Conservation (phyloP, 202 grass and related monocot species). For the Saccharum hybrid region DNA sequence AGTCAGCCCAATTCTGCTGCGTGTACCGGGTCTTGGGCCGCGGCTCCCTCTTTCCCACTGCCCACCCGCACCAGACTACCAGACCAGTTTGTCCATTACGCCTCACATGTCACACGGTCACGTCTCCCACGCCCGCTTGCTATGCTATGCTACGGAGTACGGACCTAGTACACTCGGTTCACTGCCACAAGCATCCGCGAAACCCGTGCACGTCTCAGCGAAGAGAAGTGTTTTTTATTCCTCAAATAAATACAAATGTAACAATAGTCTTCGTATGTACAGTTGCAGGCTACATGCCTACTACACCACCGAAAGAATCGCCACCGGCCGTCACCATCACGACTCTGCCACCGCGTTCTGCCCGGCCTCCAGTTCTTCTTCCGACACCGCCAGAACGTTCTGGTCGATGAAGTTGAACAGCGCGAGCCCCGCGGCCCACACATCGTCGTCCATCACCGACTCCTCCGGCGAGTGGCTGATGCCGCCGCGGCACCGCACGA, state of each 20-base stretch:
- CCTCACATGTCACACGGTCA: too few relatives aligned
- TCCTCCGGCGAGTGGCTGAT: slow-evolving; percentile 95
- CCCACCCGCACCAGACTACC: too few relatives aligned
- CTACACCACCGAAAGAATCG: slow-evolving; percentile 26
- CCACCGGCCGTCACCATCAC: not conserved
- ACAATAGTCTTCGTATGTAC: slow-evolving; percentile 42
- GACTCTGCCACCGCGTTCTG: slow-evolving; percentile 30
- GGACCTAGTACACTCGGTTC: too few relatives aligned
- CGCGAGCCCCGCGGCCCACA: slow-evolving; percentile 88
- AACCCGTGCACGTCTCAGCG: not conserved
- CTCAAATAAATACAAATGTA: not conserved
- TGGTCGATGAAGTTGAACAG: slow-evolving; percentile 72
- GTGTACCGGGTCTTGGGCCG: too few relatives aligned
- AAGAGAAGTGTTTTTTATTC: slow-evolving; percentile 40
- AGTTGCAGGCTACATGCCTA: slow-evolving; percentile 33
- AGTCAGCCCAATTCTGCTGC: too few relatives aligned
- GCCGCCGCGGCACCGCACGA: slow-evolving; percentile 82
- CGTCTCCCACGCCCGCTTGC: too few relatives aligned
- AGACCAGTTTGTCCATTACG: too few relatives aligned
- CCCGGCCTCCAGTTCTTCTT: too few relatives aligned
- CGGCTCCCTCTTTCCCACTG: too few relatives aligned
- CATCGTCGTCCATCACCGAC: slow-evolving; percentile 75
- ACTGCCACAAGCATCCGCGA: not conserved
- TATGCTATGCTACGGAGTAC: too few relatives aligned
- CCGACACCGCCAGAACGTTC: slow-evolving; percentile 25